Evolutionary conservation across 352 stramenopile species (phyloP), one percentile per base, ranked within the genome.

Genomic region (Globisporangium nunn): DNA sequence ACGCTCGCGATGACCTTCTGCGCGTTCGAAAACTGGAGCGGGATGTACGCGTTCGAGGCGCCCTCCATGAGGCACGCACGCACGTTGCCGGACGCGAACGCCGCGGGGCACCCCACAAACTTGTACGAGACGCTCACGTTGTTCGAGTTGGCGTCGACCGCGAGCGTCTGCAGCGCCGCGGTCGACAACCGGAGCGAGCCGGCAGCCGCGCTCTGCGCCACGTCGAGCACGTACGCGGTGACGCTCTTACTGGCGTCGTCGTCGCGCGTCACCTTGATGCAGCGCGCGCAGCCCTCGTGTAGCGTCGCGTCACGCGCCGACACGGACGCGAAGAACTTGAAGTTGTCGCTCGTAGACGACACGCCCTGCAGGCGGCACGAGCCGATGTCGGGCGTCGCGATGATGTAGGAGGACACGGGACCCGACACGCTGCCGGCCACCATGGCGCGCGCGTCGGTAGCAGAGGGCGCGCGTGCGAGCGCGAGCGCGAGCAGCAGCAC

Each of bases 41-140:
- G 84, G 44, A 92, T 78, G 71, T 93, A 93, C 39, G 82, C 75
- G 39, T 74, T 73, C 23, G 79, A 89, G 29, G 77, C 78, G 40
- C 84, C 84, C 54, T 93, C 84, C 81, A 92, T 92, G 6, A 91
- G 61, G 59, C 84, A 93, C 44, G 81, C 84, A 58, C 84, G 82
- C 31, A 93, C 78, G 57, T 86, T 72, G 10, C 84, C 84, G n/a
- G 74, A 65, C 54, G 88, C 61, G 45, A 90, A 72, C 17, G 67
- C 63, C 33, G 66, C 52, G 3, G 84, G 80, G 56, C 84, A 93
- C 47, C 58, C 75, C 12, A 74, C 57, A 37, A 82, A 89, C 66
- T 75, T 68, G 69, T 85, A 92, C 50, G 71, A 68, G 12, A 85
- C 76, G 8, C 65, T 73, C n/a, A 67, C 71, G 51, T 64, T 74